Base-by-base conservation (phyloP, 2,329 filamentous ascomycete genomes). In the Ophiostoma ips region DNA sequence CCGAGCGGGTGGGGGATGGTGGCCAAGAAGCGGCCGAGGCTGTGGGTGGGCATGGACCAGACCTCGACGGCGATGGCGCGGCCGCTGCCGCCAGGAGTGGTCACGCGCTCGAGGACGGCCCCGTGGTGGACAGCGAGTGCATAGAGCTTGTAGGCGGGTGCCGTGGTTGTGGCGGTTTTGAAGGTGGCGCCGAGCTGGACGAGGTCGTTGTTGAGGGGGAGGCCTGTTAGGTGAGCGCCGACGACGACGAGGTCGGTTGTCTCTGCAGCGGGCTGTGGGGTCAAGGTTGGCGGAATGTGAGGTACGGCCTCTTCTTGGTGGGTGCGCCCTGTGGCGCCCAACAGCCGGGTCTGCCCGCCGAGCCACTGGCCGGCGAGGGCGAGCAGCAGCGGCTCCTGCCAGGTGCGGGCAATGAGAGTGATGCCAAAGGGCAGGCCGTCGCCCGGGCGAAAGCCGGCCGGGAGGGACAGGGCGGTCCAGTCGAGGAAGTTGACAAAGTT, bases 401-500 rank as follows among this genome's bases (percentile, higher is more conserved):
- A 68, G 3, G 55, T 53, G 21, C 54, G 61, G 3, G 64, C 62
- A 6, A 68, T 65, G 1, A 68, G 52, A 0, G 66, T 68, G 7
- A 68, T 53, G 1, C 66, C 64, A 48, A 68, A 68, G 1, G 66
- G 65, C 7, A 68, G 56, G 3, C 62, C 63, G 33, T 67, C 63
- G 1, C 21, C 21, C 0, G 55, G 34, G 1, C 64, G 53, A 34
- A 65, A 19, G 2, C 70, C 70, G 1, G 75, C 75, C 2, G 74
- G 73, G n/a, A 78, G 65, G 1, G 72, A 68, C 10, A 76, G 56
- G 3, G 71, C 74, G 36, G 70, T 71, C 56, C 78, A 67, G 59
- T 81, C 76, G 16, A 81, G 60, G 28, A 81, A 73, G 56, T 81
- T 81, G 15, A 71, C 77, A 57, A 74, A 79, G 57, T 79, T 77